Percentiles rank a stretch among this genome's conserved stretches.
Conservation (phyloP, 2,329 filamentous ascomycete genomes). For the Venturia pyrina region DNA sequence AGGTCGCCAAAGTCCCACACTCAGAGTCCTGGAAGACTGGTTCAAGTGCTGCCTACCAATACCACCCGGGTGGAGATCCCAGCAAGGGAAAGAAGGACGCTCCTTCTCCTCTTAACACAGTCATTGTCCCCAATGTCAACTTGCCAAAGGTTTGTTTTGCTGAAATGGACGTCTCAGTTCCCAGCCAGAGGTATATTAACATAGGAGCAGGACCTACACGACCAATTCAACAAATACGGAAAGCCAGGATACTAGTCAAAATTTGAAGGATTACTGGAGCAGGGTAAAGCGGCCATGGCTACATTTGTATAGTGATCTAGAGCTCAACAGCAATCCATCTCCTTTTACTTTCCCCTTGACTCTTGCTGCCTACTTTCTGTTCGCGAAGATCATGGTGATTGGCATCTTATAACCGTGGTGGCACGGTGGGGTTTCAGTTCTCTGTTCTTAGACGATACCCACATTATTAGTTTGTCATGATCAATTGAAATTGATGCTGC, state of each 20-base stretch:
- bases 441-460: too few species aligned
- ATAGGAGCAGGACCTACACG: slow-evolving; percentile 66
- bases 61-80: slow-evolving; percentile 70
- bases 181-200: slow-evolving; percentile 5
- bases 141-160: slow-evolving; percentile 63
- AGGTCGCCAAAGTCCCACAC: slow-evolving; percentile 61
- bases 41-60: slow-evolving; percentile 51
- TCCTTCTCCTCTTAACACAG: slow-evolving; percentile 88
- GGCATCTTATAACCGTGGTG: too few species aligned
- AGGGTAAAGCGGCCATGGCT: neutral
- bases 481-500: too few species aligned
- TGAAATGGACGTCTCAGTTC: too few species aligned
- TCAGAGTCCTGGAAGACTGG: slow-evolving; percentile 87
- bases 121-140: slow-evolving; percentile 87
- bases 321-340: neutral
- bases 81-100: slow-evolving; percentile 71
- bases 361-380: too few species aligned
- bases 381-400: too few species aligned
- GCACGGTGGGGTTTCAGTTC: too few species aligned
- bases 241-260: slow-evolving; percentile 64
- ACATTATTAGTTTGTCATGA: too few species aligned
- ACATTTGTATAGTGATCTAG: slow-evolving; percentile 2
- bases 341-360: neutral
- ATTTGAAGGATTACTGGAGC: neutral
- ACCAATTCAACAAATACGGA: slow-evolving; percentile 99